Conservation (phyloP, 305 asterid genomes). For the Fraxinus angustifolia region DNA sequence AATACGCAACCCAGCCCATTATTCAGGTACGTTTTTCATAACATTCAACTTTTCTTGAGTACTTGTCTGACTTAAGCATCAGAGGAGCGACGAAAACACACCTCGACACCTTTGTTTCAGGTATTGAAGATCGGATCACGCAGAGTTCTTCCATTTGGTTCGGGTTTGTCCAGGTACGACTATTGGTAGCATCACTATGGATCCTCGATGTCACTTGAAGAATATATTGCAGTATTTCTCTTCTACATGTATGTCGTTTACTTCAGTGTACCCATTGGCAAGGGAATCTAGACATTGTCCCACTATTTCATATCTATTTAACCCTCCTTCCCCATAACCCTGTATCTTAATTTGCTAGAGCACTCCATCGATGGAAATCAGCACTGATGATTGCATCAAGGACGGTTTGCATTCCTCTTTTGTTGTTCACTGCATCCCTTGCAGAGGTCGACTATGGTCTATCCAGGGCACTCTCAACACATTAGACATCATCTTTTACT, state of each 20-base stretch:
- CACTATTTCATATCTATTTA: background rate
- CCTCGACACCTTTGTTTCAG: too few species aligned
- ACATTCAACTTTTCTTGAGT: too few species aligned
- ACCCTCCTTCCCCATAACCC: background rate
- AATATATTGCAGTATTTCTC: background rate
- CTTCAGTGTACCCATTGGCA: background rate
- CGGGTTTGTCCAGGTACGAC: too few species aligned
- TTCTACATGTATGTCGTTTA: background rate
- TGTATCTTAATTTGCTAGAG: background rate
- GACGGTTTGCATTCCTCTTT: background rate
- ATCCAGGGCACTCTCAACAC: background rate
- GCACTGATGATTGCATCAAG: background rate
- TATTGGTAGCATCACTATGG: background rate
- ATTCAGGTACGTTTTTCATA: too few species aligned
- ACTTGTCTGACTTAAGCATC: too few species aligned
- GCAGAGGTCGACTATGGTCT: background rate
- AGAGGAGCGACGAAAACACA: too few species aligned
- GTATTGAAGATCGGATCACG: too few species aligned
- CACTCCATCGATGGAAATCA: background rate
- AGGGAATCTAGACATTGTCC: background rate
- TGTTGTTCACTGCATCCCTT: background rate
- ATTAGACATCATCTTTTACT: background rate
- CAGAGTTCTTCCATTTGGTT: too few species aligned
- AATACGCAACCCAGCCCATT: too few species aligned
- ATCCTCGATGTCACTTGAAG: background rate